Percentiles rank a stretch among this genome's conserved stretches.
These are phyloP conservation scores for Primulina tabacum DNA, from an alignment of 257 asterid genomes.

Conservation along the genomic window DNA sequence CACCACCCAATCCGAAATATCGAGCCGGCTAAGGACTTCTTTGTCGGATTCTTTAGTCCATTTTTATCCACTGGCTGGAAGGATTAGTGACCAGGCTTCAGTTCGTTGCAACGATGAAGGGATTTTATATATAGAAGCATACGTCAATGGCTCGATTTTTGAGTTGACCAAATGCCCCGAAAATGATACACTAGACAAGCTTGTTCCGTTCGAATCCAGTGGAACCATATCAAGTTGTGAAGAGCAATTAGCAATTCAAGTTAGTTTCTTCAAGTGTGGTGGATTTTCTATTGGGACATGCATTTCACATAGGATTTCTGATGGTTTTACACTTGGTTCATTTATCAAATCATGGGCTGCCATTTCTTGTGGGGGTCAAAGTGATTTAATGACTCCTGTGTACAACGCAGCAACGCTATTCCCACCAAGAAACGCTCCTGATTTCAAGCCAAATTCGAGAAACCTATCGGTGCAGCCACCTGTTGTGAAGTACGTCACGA, in stretches of 20 bases:
- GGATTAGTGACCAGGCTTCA: slow-evolving; percentile 43
- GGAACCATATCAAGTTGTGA: slow-evolving; percentile 28
- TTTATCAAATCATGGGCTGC: slow-evolving; percentile 53
- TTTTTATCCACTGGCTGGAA: slow-evolving; percentile 65
- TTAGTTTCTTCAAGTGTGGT: slow-evolving; percentile 40
- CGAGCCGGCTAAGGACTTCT: slow-evolving; percentile 34
- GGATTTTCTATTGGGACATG: slow-evolving; percentile 47
- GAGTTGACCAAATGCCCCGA: slow-evolving; percentile 30
- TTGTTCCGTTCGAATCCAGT: slow-evolving; percentile 38
- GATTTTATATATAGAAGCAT: slow-evolving; percentile 36
- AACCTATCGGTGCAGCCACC: slow-evolving; percentile 31
- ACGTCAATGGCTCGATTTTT: slow-evolving; percentile 27
- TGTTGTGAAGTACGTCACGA: slow-evolving; percentile 15
- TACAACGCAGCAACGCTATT: slow-evolving; percentile 40
- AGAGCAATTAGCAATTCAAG: slow-evolving; percentile 53
- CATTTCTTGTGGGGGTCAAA: slow-evolving; percentile 4
- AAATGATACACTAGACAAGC: slow-evolving; percentile 24
- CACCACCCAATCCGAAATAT: slow-evolving; percentile 27
- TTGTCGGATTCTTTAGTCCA: slow-evolving; percentile 41
- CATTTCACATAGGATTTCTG: slow-evolving; percentile 50
- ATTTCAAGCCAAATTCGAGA: slow-evolving; percentile 28
- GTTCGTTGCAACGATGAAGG: slow-evolving; percentile 59
- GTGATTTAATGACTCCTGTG: slow-evolving; percentile 25
- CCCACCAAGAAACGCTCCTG: slow-evolving; percentile 42
- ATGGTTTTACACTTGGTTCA: slow-evolving; percentile 39